Evolutionary conservation across 208 protist species (phyloP), one percentile per base, ranked within the genome.

Genomic region (Leishmania tropica): DNA sequence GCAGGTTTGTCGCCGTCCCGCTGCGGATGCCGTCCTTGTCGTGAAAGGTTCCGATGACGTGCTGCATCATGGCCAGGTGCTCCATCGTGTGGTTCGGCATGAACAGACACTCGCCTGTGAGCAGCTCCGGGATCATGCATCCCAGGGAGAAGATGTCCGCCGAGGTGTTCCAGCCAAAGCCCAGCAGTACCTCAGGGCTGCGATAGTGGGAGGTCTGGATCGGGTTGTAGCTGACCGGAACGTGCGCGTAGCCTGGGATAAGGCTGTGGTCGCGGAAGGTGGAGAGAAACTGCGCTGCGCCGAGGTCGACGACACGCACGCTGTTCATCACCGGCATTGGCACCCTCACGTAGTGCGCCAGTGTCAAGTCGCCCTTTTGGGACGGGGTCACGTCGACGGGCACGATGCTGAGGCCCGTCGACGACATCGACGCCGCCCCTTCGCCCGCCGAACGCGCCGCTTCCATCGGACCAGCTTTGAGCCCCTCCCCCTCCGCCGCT

Each of bases 181-280:
- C 89, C 42, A 97, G 86, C n/a, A 97, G 64, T n/a, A 95, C 92
- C 78, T 97, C 92, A 3, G 92, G 86, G 67, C 89, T 93, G 77
- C 92, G 86, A 80, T 97, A 97, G 85, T 97, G 92, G 35, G 87
- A 90, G 47, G 94, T 97, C 60, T 95, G 92, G 48, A 97, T 96
- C 3, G 87, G 86, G 78, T 89, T 84, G 84, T 90, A 95, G 80
- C 89, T 93, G 5, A 95, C 87, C 42, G 82, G 85, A 47, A 85
- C 62, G 45, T 85, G 82, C n/a, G 91, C 81, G 40, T 72, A 70
- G 58, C 83, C 84, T 37, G 91, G 88, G 37, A 94, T 75, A 24
- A 64, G 85, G 45, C 78, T 80, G 79, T 82, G 31, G 85, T 79
- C 86, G 58, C 71, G 81, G 81, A 94, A 92, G 76, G 78, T 76